Percentiles rank a stretch among this genome's conserved stretches.
Evolutionary conservation across 805 yeast genomes (phyloP).

Genomic region (Candida rishiriensis): DNA sequence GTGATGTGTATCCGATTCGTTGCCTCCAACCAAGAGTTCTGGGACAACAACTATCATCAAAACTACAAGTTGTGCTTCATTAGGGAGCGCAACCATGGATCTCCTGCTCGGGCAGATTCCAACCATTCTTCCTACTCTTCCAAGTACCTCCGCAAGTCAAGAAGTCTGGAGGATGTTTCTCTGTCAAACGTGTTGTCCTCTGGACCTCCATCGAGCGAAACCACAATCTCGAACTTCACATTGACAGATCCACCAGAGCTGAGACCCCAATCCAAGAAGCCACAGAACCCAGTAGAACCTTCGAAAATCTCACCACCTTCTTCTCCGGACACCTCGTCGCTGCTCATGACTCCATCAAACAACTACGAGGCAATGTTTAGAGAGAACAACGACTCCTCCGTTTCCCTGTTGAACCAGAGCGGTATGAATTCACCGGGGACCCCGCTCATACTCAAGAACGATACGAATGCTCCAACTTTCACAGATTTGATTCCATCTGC

Average conservation of each 20-base stretch:
- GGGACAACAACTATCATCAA: slow-evolving; percentile 69
- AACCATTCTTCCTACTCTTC: slow-evolving; percentile 12
- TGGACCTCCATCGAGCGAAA: not conserved
- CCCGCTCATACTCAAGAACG: slow-evolving; percentile 17
- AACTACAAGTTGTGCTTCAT: slow-evolving; percentile 52
- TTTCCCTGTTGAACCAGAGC: slow-evolving; percentile 5
- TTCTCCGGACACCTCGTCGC: not conserved
- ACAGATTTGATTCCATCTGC: slow-evolving; percentile 14
- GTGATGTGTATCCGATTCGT: slow-evolving; percentile 55
- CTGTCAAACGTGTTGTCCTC: slow-evolving; percentile 1
- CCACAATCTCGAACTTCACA: slow-evolving; percentile 1
- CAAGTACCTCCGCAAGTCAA: slow-evolving; percentile 20
- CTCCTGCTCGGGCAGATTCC: not conserved
- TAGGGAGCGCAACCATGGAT: slow-evolving; percentile 2
- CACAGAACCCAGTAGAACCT: not conserved
- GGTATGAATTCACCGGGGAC: slow-evolving; percentile 22
- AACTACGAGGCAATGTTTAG: slow-evolving; percentile 15
- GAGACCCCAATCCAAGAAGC: not conserved
- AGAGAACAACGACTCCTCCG: slow-evolving; percentile 3
- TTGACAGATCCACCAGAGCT: slow-evolving; percentile 6
- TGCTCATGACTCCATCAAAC: slow-evolving; percentile 17
- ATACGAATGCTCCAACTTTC: slow-evolving; percentile 17
- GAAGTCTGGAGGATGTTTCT: slow-evolving; percentile 19
- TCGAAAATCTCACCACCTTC: not conserved
- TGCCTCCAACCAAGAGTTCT: slow-evolving; percentile 47